Conservation (phyloP, 768 basidiomycete species). For the Sarcomyxa edulis region DNA sequence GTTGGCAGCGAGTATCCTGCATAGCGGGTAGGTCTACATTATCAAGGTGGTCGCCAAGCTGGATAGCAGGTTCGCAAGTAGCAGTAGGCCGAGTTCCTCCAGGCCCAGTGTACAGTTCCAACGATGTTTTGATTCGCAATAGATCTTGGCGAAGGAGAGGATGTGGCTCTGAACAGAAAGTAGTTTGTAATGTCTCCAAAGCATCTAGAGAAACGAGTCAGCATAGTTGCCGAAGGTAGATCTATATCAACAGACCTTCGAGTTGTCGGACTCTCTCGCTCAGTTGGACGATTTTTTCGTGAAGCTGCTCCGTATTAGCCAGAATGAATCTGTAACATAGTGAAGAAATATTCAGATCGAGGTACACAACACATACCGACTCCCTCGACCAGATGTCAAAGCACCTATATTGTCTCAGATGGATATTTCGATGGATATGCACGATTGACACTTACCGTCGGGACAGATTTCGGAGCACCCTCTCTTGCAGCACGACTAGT, state of each 20-base stretch:
- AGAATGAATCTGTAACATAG: constrained; percentile 43
- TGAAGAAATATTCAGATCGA: constrained; percentile 6
- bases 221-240: too few species aligned
- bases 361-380: constrained; percentile 37
- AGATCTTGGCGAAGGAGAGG: constrained; percentile 46
- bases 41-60: too few species aligned
- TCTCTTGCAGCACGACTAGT: constrained; percentile 48
- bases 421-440: too few species aligned
- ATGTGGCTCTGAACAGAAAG: constrained; percentile 30
- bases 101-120: constrained; percentile 38
- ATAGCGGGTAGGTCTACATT: too few species aligned
- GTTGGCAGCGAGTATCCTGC: too few species aligned
- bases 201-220: too few species aligned
- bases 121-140: constrained; percentile 50
- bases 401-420: constrained; percentile 40
- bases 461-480: constrained; percentile 66
- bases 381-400: constrained; percentile 58
- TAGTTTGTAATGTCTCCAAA: constrained; percentile 27
- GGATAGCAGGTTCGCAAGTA: too few species aligned
- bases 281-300: constrained; percentile 62
- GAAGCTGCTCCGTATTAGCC: constrained; percentile 62
- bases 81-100: too few species aligned
- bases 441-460: too few species aligned
- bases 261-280: constrained; percentile 59
- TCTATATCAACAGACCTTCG: constrained; percentile 23